Conservation (phyloP, 768 basidiomycete species). For the Lentinula sp. region DNA sequence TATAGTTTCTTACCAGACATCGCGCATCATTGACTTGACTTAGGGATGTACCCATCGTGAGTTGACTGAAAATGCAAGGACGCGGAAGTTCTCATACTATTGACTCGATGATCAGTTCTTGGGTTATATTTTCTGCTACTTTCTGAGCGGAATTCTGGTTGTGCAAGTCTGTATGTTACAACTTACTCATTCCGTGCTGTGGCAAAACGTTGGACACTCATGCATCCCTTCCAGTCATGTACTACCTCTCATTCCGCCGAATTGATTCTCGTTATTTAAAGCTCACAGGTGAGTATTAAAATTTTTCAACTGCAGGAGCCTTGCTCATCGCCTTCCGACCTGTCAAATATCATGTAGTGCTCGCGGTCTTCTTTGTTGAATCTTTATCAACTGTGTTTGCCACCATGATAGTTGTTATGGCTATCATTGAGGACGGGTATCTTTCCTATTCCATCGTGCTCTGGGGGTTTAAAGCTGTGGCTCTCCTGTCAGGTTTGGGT, state of each 20-base stretch:
- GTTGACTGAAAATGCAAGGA: background rate
- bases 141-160: slow-evolving; percentile 5
- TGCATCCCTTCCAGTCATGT: background rate
- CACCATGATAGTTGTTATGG: slow-evolving; percentile 15
- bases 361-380: slow-evolving; percentile 11
- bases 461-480: slow-evolving; percentile 12
- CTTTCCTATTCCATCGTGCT: slow-evolving; percentile 11
- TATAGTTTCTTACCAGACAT: background rate
- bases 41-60: slow-evolving; percentile 7
- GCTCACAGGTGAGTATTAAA: background rate
- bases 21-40: background rate
- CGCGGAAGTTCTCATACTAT: too few species aligned
- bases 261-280: slow-evolving; percentile 2
- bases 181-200: background rate
- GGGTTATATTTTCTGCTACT: slow-evolving; percentile 7
- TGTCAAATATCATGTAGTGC: slow-evolving; percentile 6
- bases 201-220: background rate
- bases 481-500: slow-evolving; percentile 15
- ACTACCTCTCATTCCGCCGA: slow-evolving; percentile 4
- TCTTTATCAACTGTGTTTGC: slow-evolving; percentile 14
- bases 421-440: slow-evolving; percentile 14
- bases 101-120: slow-evolving; percentile 1
- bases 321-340: background rate
- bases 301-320: background rate
- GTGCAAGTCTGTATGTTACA: slow-evolving; percentile 8